Conservation (phyloP, 495 filamentous ascomycete species). For the Penicillium riverlandense region DNA sequence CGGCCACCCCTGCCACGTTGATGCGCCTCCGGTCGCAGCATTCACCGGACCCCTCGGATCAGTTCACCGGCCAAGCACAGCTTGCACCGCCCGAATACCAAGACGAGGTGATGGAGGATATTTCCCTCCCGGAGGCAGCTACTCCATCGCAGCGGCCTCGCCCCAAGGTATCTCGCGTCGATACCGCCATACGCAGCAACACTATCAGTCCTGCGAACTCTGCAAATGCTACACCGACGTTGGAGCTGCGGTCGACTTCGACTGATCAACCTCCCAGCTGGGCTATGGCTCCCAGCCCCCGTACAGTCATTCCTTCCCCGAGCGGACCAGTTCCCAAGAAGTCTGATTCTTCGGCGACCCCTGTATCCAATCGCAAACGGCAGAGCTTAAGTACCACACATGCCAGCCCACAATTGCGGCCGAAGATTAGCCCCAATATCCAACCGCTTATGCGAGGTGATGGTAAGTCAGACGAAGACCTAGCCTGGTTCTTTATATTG, state of each 20-base stretch:
- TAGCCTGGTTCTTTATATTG: too few relatives aligned
- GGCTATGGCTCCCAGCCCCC: slow-evolving; percentile 31
- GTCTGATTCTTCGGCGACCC: slow-evolving; percentile 27
- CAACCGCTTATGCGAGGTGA: slow-evolving; percentile 80
- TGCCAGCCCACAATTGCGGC: slow-evolving; percentile 74
- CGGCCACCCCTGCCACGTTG: slow-evolving; percentile 79
- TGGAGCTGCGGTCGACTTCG: slow-evolving; percentile 22
- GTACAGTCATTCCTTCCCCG: slow-evolving; percentile 35
- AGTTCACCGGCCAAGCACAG: slow-evolving; percentile 24
- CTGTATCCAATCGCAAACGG: slow-evolving; percentile 51
- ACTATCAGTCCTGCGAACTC: slow-evolving; percentile 21
- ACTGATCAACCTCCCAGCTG: slow-evolving; percentile 11
- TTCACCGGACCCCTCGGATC: slow-evolving; percentile 12
- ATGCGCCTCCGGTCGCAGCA: slow-evolving; percentile 57
- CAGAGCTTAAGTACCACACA: slow-evolving; percentile 70
- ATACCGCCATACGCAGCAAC: slow-evolving; percentile 27
- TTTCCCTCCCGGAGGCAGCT: slow-evolving; percentile 59
- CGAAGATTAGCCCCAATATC: slow-evolving; percentile 90
- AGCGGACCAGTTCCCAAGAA: slow-evolving; percentile 34
- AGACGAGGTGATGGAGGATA: slow-evolving; percentile 60
- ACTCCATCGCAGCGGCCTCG: slow-evolving; percentile 20
- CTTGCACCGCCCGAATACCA: slow-evolving; percentile 20
- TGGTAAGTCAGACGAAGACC: slow-evolving; percentile 43
- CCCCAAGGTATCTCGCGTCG: slow-evolving; percentile 36
- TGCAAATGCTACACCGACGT: slow-evolving; percentile 21